Evolutionary conservation across 768 basidiomycete species (phyloP).

Genomic region (Boletellus ananiceps): DNA sequence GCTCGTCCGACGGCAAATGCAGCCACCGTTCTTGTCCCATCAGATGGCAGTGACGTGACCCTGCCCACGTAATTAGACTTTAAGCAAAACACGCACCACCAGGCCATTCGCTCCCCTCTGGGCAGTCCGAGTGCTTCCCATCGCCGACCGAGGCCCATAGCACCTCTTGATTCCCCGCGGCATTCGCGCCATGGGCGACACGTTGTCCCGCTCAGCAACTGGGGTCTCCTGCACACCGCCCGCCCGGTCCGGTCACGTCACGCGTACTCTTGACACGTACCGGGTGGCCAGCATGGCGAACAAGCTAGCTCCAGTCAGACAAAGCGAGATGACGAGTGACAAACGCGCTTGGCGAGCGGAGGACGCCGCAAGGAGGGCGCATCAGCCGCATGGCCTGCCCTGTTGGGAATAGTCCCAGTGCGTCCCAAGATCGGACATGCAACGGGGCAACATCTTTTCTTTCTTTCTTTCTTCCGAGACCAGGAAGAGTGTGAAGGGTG

Average conservation of each 20-base stretch:
- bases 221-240: not conserved
- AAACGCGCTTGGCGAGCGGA: constrained; percentile 15
- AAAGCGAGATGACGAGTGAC: constrained; percentile 15
- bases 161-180: constrained; percentile 30
- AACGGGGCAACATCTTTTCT: no score
- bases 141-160: not conserved
- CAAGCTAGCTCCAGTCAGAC: constrained; percentile 8
- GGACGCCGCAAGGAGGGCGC: constrained; percentile 30
- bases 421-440: constrained; percentile 13
- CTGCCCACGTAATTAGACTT: constrained; percentile 35
- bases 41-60: constrained; percentile 31
- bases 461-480: not conserved
- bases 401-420: constrained; percentile 10
- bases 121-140: constrained; percentile 15
- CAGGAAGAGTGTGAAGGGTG: constrained; percentile 9
- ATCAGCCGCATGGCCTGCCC: constrained; percentile 30
- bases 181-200: not conserved
- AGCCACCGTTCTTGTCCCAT: constrained; percentile 8
- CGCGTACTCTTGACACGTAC: constrained; percentile 5
- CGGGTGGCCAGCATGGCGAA: not conserved
- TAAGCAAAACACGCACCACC: constrained; percentile 33
- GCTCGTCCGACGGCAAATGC: no score
- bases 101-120: constrained; percentile 12
- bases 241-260: constrained; percentile 22
- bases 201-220: no score